These are phyloP conservation scores for Cinnamomum micranthum DNA, from an alignment of 164 flowering plant genomes.

Conservation along the genomic window DNA sequence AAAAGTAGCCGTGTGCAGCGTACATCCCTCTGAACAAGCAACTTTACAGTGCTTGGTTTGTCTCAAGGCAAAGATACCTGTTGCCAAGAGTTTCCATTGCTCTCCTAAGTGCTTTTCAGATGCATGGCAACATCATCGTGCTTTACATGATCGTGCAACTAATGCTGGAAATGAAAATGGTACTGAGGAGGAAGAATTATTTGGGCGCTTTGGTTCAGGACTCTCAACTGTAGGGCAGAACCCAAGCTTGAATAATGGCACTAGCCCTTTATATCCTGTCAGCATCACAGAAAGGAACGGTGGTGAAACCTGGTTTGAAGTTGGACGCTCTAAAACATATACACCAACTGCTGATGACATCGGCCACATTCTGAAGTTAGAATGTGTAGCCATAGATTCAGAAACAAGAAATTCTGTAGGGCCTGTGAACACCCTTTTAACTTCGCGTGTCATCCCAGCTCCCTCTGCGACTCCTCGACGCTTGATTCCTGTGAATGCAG, in stretches of 20 bases:
- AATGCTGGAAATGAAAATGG: constrained; percentile 81
- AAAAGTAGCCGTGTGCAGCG: constrained; percentile 84
- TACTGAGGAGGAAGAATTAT: constrained; percentile 79
- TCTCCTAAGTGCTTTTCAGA: constrained; percentile 83
- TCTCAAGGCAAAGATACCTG: constrained; percentile 76
- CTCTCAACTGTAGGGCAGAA: constrained; percentile 33
- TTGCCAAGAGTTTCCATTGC: constrained; percentile 89
- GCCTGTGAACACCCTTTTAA: constrained; percentile 45
- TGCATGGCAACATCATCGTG: constrained; percentile 99
- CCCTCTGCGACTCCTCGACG: constrained; percentile 89
- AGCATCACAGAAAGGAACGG: constrained; percentile 63
- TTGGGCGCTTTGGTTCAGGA: constrained; percentile 62
- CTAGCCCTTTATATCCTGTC: constrained; percentile 66
- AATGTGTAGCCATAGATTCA: constrained; percentile 76
- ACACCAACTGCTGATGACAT: constrained; percentile 91
- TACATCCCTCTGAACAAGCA: constrained; percentile 93
- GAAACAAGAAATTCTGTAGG: constrained; percentile 65
- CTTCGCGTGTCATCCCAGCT: constrained; percentile 92
- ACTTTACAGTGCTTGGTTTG: constrained; percentile 92
- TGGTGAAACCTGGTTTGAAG: constrained; percentile 76
- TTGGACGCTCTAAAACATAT: constrained; percentile 86
- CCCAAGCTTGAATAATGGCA: constrained; percentile 57
- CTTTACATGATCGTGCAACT: constrained; percentile 88
- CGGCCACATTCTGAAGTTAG: constrained; percentile 85
- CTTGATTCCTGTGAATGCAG: constrained; percentile 66